Evolutionary conservation across 2,329 filamentous ascomycete genomes (phyloP).

Genomic region (Periconia sp.): DNA sequence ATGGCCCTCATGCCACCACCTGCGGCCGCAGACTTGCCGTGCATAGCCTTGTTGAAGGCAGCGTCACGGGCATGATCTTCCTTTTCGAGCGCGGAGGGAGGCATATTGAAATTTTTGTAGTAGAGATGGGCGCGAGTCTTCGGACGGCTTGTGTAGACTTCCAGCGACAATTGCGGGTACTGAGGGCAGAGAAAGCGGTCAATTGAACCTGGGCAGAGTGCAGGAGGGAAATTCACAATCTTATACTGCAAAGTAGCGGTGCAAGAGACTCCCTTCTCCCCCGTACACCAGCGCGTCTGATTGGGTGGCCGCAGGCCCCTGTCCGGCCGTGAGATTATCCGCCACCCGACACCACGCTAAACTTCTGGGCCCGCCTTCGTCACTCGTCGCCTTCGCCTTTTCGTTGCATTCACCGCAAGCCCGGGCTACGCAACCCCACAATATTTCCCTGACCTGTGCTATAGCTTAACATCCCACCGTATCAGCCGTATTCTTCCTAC

Average conservation of each 20-base stretch:
- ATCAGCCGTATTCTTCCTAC: not conserved
- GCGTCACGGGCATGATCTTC: conserved; percentile 88
- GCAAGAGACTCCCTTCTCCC: conserved; percentile 1
- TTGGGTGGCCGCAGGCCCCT: conserved; percentile 2
- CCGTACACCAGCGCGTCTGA: conserved; percentile 6
- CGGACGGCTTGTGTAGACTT: conserved; percentile 3
- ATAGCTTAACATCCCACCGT: not conserved
- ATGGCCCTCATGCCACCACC: conserved; percentile 80
- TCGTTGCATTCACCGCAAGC: not conserved
- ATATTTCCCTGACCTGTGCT: not conserved
- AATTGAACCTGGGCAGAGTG: not conserved
- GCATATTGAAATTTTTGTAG: conserved; percentile 50
- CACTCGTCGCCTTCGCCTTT: not conserved
- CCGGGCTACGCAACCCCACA: not conserved
- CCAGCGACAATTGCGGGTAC: conserved; percentile 1
- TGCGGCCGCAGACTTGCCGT: conserved; percentile 74
- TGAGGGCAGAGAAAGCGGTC: conserved; percentile 6
- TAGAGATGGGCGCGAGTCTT: too few relatives aligned
- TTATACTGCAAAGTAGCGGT: conserved; percentile 9
- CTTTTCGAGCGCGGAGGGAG: conserved; percentile 69
- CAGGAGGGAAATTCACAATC: conserved; percentile 1
- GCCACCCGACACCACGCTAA: not conserved
- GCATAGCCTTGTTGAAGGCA: conserved; percentile 87
- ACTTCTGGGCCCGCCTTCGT: not conserved
- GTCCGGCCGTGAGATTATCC: conserved; percentile 3